Evolutionary conservation across 148 eudicot species (phyloP).

Genomic region (Rhododendron mucronatum): DNA sequence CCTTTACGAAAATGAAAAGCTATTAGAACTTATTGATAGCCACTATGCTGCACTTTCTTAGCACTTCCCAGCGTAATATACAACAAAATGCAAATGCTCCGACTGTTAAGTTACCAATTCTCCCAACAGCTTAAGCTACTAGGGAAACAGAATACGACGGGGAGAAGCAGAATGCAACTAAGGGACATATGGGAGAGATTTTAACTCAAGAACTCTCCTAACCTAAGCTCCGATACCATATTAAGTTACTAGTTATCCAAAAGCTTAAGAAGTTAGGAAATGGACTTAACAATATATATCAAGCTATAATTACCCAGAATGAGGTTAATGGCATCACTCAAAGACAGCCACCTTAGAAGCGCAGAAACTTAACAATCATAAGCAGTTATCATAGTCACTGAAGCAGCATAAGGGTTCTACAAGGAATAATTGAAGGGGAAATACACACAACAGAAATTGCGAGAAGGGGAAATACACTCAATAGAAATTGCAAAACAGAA

Average conservation of each 20-base stretch:
- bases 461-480: neutral
- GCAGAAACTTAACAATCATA: neutral
- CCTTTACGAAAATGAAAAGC: neutral
- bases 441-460: no score
- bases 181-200: neutral
- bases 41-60: neutral
- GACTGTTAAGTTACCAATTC: neutral
- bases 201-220: neutral
- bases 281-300: neutral
- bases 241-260: neutral
- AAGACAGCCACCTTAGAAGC: neutral
- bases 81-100: neutral
- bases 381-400: neutral
- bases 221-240: neutral
- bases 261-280: neutral
- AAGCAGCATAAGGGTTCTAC: neutral
- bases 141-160: neutral
- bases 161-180: neutral
- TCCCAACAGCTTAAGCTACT: neutral
- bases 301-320: neutral
- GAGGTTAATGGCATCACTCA: neutral
- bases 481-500: neutral
- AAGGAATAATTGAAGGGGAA: neutral
- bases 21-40: neutral
- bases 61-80: neutral